These are phyloP conservation scores for Aspergillus steynii DNA, from an alignment of 495 filamentous ascomycete species.

Conservation along the genomic window DNA sequence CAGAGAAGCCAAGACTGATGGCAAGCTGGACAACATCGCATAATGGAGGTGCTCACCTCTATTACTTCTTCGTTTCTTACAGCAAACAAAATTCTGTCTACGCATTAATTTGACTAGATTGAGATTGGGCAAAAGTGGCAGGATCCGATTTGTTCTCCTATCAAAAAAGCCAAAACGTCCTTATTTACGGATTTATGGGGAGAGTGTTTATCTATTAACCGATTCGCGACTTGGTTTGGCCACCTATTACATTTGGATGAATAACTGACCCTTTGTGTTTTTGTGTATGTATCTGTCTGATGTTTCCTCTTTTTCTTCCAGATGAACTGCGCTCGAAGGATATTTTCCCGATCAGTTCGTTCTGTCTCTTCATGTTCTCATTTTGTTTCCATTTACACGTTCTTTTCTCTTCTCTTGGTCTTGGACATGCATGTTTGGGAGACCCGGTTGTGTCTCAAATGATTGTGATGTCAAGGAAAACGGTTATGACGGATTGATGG, in stretches of 20 bases:
- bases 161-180: constrained; percentile 18
- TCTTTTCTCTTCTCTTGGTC: not conserved
- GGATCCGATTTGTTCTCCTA: constrained; percentile 28
- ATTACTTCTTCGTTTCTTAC: constrained; percentile 18
- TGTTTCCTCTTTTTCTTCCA: constrained; percentile 13
- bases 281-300: constrained; percentile 20
- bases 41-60: constrained; percentile 21
- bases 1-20: constrained; percentile 71
- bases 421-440: constrained; percentile 13
- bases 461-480: constrained; percentile 17
- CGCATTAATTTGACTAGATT: constrained; percentile 36
- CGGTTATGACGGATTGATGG: constrained; percentile 18
- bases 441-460: constrained; percentile 23
- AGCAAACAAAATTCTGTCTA: constrained; percentile 27
- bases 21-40: constrained; percentile 55
- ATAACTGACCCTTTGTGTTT: constrained; percentile 17
- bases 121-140: constrained; percentile 30
- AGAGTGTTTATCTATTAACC: constrained; percentile 16
- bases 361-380: not conserved
- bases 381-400: not conserved
- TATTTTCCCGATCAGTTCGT: not conserved
- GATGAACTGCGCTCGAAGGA: not conserved
- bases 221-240: constrained; percentile 13
- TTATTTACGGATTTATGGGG: constrained; percentile 11
- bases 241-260: constrained; percentile 16